phyloP scores from a whole-genome alignment of 2,329 filamentous ascomycete genomes.

The Colletotrichum cereale region DNA sequence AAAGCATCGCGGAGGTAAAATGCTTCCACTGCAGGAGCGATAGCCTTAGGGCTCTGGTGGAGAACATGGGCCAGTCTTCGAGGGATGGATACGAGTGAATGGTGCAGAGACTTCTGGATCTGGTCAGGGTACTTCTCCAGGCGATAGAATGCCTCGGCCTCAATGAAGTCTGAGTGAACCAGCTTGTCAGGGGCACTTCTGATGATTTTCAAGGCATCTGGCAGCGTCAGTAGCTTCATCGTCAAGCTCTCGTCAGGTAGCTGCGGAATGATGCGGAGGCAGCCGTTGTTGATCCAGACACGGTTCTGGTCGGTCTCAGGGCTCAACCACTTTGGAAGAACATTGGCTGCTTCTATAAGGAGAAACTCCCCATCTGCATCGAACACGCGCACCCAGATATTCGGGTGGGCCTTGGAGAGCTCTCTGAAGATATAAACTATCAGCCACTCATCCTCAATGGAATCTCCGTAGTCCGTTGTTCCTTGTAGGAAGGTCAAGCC shows the following conservation, averaged over 20 bases:
- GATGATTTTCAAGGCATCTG: slow-evolving; percentile 74
- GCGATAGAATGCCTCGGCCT: slow-evolving; percentile 92
- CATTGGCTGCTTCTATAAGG: slow-evolving; percentile 91
- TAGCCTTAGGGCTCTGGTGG: slow-evolving; percentile 78
- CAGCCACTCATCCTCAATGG: slow-evolving; percentile 97
- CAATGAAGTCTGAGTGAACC: slow-evolving; percentile 79
- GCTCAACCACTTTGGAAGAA: slow-evolving; percentile 89
- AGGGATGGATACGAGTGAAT: slow-evolving; percentile 79
- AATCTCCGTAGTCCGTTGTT: slow-evolving; percentile 89
- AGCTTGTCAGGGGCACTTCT: slow-evolving; percentile 67
- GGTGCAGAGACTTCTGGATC: slow-evolving; percentile 81
- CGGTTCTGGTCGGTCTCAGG: slow-evolving; percentile 90
- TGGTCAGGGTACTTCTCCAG: slow-evolving; percentile 85
- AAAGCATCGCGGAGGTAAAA: slow-evolving; percentile 93
- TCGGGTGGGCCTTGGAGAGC: slow-evolving; percentile 77
- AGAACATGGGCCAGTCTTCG: slow-evolving; percentile 85
- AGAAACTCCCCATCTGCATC: slow-evolving; percentile 97
- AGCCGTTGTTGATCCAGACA: slow-evolving; percentile 87
- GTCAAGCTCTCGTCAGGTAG: slow-evolving; percentile 53
- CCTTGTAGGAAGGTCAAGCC: slow-evolving; percentile 77
- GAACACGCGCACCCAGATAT: slow-evolving; percentile 84
- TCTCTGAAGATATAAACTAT: slow-evolving; percentile 91
- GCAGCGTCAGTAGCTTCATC: slow-evolving; percentile 64
- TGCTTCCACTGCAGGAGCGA: slow-evolving; percentile 87
- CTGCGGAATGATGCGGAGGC: slow-evolving; percentile 79